Conservation (phyloP, 805 yeast genomes). For the Yamadazyma akitaensis region DNA sequence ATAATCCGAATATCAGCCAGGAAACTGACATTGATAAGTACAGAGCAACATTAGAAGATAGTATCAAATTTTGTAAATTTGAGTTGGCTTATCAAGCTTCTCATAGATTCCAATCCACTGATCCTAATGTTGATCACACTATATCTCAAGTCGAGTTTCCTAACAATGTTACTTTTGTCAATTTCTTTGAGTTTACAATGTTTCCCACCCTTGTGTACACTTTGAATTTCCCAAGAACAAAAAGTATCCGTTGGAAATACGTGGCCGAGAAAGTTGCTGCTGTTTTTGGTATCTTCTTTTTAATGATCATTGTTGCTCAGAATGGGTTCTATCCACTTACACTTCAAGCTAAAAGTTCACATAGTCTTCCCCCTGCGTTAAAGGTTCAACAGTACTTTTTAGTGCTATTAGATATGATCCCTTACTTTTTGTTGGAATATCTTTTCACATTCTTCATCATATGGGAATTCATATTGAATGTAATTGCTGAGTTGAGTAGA, state of each 20-base stretch:
- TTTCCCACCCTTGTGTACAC: slow-evolving; percentile 87
- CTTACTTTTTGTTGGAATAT: slow-evolving; percentile 75
- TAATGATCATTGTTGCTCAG: slow-evolving; percentile 82
- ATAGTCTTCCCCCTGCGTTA: slow-evolving; percentile 45
- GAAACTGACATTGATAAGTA: slow-evolving; percentile 26
- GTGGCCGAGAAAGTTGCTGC: slow-evolving; percentile 70
- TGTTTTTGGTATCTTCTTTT: slow-evolving; percentile 78
- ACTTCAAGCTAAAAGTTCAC: slow-evolving; percentile 51
- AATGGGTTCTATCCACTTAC: slow-evolving; percentile 72
- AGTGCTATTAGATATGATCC: slow-evolving; percentile 67
- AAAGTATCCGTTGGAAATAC: slow-evolving; percentile 63
- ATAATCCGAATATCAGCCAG: slow-evolving; percentile 21
- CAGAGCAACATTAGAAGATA: slow-evolving; percentile 36
- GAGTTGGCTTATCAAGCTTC: slow-evolving; percentile 63
- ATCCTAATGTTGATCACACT: slow-evolving; percentile 9
- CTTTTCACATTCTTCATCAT: slow-evolving; percentile 80
- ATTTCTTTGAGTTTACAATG: slow-evolving; percentile 79
- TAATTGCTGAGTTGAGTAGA: slow-evolving; percentile 80
- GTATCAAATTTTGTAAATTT: slow-evolving; percentile 65
- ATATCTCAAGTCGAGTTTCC: slow-evolving; percentile 53
- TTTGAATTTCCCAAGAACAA: slow-evolving; percentile 76
- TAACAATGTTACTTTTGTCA: slow-evolving; percentile 54
- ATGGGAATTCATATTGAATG: slow-evolving; percentile 92
- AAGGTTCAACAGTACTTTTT: slow-evolving; percentile 50
- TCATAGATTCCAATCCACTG: slow-evolving; percentile 5